A percentile compares a stretch with the other conserved stretches of the same genome.
phyloP scores from a whole-genome alignment of 169 alveolate genomes.

The Eimeria sp. region DNA sequence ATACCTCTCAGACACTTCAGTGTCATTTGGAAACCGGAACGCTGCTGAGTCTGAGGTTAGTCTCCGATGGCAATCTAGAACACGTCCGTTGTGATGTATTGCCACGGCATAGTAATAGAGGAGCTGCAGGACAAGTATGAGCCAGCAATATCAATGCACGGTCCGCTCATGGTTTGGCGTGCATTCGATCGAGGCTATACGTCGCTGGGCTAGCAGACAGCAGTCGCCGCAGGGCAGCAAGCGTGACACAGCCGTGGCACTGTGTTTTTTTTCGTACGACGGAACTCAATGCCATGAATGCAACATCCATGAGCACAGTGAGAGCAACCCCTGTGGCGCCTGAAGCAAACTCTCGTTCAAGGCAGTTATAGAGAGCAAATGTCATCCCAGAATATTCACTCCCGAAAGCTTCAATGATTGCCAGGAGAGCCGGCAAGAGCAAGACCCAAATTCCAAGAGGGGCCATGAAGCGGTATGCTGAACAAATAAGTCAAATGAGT shows the following conservation, averaged over 20 bases:
- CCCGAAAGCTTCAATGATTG: slow-evolving; percentile 39
- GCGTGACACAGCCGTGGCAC: no score
- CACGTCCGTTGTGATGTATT: slow-evolving; percentile 77
- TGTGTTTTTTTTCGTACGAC: slow-evolving; percentile 23
- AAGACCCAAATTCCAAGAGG: slow-evolving; percentile 64
- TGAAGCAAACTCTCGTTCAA: slow-evolving; percentile 33
- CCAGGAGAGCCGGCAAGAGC: slow-evolving; percentile 38
- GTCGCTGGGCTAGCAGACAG: not conserved
- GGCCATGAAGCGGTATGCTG: slow-evolving; percentile 76
- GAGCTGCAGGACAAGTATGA: slow-evolving; percentile 31
- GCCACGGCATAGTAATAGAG: slow-evolving; percentile 70
- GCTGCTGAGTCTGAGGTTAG: slow-evolving; percentile 66
- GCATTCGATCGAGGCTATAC: not conserved
- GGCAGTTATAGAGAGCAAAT: slow-evolving; percentile 53
- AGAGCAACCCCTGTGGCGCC: slow-evolving; percentile 42
- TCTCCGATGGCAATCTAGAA: slow-evolving; percentile 76
- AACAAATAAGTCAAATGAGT: not conserved
- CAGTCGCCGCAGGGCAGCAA: not conserved
- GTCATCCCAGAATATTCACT: slow-evolving; percentile 65
- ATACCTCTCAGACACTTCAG: slow-evolving; percentile 76
- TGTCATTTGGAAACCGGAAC: slow-evolving; percentile 81
- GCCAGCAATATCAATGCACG: not conserved
- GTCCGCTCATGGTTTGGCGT: not conserved
- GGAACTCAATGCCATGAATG: slow-evolving; percentile 49
- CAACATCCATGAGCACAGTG: slow-evolving; percentile 26